Base-by-base conservation (phyloP, 345 rosid species). In the Melaleuca alternifolia region DNA sequence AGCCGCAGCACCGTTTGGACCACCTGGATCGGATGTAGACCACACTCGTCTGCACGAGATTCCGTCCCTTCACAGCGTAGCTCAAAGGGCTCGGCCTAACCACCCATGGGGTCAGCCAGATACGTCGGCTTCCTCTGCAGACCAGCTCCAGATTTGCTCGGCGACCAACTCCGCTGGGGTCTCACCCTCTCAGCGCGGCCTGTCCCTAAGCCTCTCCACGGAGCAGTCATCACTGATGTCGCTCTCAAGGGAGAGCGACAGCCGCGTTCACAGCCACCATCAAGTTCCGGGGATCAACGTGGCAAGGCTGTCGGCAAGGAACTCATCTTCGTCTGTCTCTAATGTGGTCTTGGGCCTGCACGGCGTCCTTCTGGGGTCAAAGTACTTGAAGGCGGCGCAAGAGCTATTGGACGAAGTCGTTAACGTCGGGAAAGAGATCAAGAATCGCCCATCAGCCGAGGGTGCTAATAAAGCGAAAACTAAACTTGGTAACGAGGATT, bases 381-480 rank as follows among this genome's bases (percentile, higher is more conserved):
- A 90, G 91, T 96, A 94, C 94, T 87, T 96, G 89, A 92, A 87
- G 87, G 96, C 95, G 15, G 91, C 94, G 15, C 98, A 95, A 86
- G 96, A 95, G 90, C 91, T 96, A 46, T 94, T 96, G 26, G 94
- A 93, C 84, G 97, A 94, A 87, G 93, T 95, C 76, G 95, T 92
- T 23, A 89, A 89, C 57, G 93, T 95, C 61, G 92, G 90, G 86
- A 89, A 86, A 50, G 84, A 85, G 57, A 76, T 88, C 65, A 88
- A 90, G 89, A 86, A 76, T 24, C 87, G 87, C 20, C 79, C 57
- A 3, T n/a, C 59, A 18, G 48, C 81, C 14, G 81, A 18, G 48
- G 81, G 26, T 20, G 2, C 81, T 11, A 37, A 71, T 71, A 71
- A 71, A 71, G 79, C 37, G 48, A 71, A 37, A 24, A 71, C 7